phyloP scores from a whole-genome alignment of 768 basidiomycete genomes.

The Filobasidium wieringae region DNA sequence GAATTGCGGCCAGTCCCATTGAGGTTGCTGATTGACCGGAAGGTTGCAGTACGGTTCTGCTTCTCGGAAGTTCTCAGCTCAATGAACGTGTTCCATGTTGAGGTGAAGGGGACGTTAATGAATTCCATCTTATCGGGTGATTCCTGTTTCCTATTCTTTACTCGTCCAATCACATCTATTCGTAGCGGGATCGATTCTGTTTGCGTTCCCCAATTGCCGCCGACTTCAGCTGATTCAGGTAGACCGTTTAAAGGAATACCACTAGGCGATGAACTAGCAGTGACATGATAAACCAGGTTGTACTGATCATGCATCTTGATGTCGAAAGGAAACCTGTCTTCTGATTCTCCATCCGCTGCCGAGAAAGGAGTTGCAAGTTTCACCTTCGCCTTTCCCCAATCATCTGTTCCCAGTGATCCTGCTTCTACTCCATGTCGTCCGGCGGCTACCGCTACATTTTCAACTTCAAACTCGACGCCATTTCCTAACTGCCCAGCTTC shows the following conservation, averaged over 20 bases:
- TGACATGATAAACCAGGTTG: conserved; percentile 9
- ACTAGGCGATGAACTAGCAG: neutral
- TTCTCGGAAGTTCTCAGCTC: conserved; percentile 2
- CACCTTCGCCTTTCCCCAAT: neutral
- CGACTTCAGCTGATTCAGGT: neutral
- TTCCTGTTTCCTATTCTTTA: neutral
- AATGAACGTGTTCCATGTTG: conserved; percentile 12
- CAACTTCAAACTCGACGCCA: conserved; percentile 1
- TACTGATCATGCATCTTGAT: neutral
- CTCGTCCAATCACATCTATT: conserved; percentile 7
- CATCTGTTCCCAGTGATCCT: neutral
- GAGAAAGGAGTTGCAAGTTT: neutral
- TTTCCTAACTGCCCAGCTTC: conserved; percentile 4
- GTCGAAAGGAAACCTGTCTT: conserved; percentile 1
- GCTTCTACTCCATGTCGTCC: conserved; percentile 2
- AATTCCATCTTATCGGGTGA: neutral
- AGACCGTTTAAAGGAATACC: neutral
- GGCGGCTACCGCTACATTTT: neutral
- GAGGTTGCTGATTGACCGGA: neutral
- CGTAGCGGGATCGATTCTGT: conserved; percentile 7
- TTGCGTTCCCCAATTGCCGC: neutral
- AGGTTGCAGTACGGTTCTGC: neutral
- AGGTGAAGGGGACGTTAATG: conserved; percentile 1
- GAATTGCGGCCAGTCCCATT: neutral
- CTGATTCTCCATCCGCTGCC: neutral